These are phyloP conservation scores for Penicillium aurantiogriseum DNA, from an alignment of 2,329 filamentous ascomycete genomes.

Conservation along the genomic window DNA sequence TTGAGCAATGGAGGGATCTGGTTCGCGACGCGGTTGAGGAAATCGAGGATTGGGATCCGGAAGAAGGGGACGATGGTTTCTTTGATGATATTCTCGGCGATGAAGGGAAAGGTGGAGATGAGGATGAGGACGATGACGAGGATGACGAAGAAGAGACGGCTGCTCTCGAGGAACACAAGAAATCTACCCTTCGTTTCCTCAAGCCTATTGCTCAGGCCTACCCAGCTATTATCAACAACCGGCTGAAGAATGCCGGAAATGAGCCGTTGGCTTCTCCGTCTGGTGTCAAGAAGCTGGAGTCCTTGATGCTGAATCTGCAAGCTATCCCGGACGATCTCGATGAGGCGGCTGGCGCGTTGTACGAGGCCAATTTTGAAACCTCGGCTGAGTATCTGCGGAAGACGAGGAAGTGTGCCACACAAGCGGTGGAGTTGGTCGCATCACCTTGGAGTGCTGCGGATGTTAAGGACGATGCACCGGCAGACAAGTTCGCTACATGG, in stretches of 20 bases:
- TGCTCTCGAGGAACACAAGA: constrained; percentile 42
- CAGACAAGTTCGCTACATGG: constrained; percentile 80
- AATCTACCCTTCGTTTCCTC: constrained; percentile 42
- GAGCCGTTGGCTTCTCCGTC: constrained; percentile 15
- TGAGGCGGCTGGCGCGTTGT: constrained; percentile 47
- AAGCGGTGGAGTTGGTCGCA: constrained; percentile 67
- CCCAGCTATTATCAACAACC: constrained; percentile 43
- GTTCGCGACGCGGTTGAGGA: constrained; percentile 82
- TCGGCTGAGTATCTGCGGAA: constrained; percentile 34
- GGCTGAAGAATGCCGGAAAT: constrained; percentile 37
- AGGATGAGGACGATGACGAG: constrained; percentile 16
- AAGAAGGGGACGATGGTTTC: constrained; percentile 61
- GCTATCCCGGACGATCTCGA: constrained; percentile 44
- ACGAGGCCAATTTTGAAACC: constrained; percentile 41
- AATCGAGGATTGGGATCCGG: constrained; percentile 82
- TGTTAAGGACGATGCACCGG: constrained; percentile 52
- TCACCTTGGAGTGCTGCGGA: constrained; percentile 70
- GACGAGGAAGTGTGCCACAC: constrained; percentile 51
- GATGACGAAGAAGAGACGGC: constrained; percentile 32
- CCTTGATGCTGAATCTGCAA: constrained; percentile 34
- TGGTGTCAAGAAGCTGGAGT: constrained; percentile 35
- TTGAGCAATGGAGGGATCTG: constrained; percentile 70
- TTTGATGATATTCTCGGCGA: constrained; percentile 40
- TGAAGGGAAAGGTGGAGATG: constrained; percentile 25
- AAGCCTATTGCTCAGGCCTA: constrained; percentile 46